phyloP scores from a whole-genome alignment of 2,329 filamentous ascomycete species.

The Exutisphaerella laricina region DNA sequence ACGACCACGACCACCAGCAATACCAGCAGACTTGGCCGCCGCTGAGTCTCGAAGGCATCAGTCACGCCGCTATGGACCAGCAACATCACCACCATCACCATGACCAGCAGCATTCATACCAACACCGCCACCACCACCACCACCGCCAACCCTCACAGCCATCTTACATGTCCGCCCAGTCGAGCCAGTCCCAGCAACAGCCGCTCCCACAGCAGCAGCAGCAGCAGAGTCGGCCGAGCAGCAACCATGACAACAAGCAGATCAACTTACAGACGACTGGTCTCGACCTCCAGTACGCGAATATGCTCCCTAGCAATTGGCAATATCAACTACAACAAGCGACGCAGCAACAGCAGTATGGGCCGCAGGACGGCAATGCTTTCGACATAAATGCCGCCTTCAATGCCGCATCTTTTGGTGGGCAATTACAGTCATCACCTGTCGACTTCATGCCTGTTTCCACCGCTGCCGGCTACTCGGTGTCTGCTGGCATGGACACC shows the following conservation, averaged over 20 bases:
- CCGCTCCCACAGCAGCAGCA: conserved; percentile 16
- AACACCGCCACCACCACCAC: conserved; percentile 18
- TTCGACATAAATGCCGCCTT: conserved; percentile 36
- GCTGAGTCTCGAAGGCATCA: conserved; percentile 23
- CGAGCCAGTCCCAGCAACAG: conserved; percentile 22
- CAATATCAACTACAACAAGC: conserved; percentile 35
- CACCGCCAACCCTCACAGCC: conserved; percentile 13
- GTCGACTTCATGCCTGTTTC: conserved; percentile 42
- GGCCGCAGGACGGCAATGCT: conserved; percentile 29
- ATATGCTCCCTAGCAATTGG: conserved; percentile 37
- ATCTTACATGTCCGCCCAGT: conserved; percentile 13
- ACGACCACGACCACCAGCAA: too few relatives aligned
- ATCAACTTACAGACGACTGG: conserved; percentile 28
- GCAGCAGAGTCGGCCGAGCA: conserved; percentile 27
- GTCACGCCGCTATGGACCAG: conserved; percentile 21
- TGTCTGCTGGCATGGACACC: conserved; percentile 39
- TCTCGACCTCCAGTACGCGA: conserved; percentile 32
- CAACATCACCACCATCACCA: conserved; percentile 18
- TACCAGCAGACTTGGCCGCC: conserved; percentile 15
- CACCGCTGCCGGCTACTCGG: conserved; percentile 36
- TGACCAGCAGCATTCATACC: conserved; percentile 20
- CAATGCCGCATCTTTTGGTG: conserved; percentile 35
- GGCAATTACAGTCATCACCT: conserved; percentile 41
- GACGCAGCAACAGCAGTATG: conserved; percentile 23
- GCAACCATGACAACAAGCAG: conserved; percentile 28